Evolutionary conservation across 495 filamentous ascomycete genomes (phyloP).

Genomic region (Ascodesmis nigricans): DNA sequence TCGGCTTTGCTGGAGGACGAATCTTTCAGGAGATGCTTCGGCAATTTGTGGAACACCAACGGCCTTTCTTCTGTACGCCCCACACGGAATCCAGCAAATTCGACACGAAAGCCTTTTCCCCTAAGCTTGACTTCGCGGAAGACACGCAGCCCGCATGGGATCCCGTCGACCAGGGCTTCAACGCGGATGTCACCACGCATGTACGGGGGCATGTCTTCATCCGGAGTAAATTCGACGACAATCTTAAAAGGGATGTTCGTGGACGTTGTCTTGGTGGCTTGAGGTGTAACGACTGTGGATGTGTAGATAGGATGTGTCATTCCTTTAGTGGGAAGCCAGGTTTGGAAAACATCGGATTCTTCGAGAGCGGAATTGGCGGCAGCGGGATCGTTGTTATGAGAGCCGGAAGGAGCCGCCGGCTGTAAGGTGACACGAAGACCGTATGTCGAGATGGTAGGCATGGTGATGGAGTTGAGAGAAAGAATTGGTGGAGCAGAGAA

Average conservation of each 20-base stretch:
- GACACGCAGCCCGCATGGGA: conserved; percentile 10
- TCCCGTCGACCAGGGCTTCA: conserved; percentile 12
- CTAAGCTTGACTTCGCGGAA: conserved; percentile 13
- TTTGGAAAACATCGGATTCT: conserved; percentile 2
- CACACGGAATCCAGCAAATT: conserved; percentile 12
- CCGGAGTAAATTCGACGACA: conserved; percentile 9
- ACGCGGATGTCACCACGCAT: conserved; percentile 12
- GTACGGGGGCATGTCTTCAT: conserved; percentile 2
- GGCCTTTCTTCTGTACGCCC: conserved; percentile 11
- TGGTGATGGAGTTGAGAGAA: neutral
- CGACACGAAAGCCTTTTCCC: conserved; percentile 7
- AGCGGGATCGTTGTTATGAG: no score
- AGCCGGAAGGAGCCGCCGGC: conserved; percentile 1
- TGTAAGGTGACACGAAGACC: conserved; percentile 9
- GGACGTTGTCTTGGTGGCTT: neutral
- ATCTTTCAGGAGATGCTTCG: neutral
- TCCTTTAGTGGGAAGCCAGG: conserved; percentile 10
- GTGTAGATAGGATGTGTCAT: conserved; percentile 12
- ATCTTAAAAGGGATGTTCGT: conserved; percentile 9
- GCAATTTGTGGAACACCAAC: conserved; percentile 7
- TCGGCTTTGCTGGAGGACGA: no score
- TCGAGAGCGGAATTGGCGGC: neutral
- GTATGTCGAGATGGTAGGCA: conserved; percentile 9
- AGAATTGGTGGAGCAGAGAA: neutral
- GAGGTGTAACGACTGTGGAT: conserved; percentile 10